phyloP scores from a whole-genome alignment of 2,329 filamentous ascomycete genomes.

The Aspergillus aculeatinus region DNA sequence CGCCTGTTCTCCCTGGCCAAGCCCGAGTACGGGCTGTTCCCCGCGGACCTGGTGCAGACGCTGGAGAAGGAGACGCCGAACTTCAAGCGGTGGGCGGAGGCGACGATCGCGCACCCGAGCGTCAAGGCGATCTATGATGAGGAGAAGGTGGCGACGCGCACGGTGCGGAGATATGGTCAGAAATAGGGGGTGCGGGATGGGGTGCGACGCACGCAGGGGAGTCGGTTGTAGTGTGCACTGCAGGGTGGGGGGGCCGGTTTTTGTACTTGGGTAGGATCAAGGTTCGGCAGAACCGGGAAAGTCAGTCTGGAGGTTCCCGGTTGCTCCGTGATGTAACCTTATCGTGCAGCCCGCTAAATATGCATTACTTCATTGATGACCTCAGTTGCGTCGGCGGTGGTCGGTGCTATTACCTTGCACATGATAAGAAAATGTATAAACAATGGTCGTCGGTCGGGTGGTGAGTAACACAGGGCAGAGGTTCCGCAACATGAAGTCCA shows the following conservation, averaged over 20 bases:
- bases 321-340: neutral
- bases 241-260: neutral
- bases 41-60: conserved; percentile 50
- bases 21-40: conserved; percentile 49
- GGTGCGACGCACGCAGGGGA: too few species aligned
- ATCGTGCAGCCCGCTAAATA: neutral
- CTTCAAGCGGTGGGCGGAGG: conserved; percentile 67
- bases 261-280: too few species aligned
- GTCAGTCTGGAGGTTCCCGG: too few species aligned
- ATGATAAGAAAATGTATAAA: neutral
- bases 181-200: neutral
- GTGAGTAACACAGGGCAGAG: too few species aligned
- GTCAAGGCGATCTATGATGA: conserved; percentile 65
- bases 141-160: conserved; percentile 44
- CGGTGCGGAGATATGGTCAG: conserved; percentile 41
- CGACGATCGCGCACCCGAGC: conserved; percentile 61
- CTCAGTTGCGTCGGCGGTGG: neutral
- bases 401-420: neutral
- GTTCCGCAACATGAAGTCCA: neutral
- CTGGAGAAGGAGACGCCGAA: conserved; percentile 60
- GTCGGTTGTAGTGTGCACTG: too few species aligned
- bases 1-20: conserved; percentile 58
- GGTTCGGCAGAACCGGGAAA: too few species aligned
- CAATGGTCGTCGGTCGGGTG: neutral
- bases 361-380: neutral